Base-by-base conservation (phyloP, 139 green algal genomes). In the Deuterostichococcus epilithicus region DNA sequence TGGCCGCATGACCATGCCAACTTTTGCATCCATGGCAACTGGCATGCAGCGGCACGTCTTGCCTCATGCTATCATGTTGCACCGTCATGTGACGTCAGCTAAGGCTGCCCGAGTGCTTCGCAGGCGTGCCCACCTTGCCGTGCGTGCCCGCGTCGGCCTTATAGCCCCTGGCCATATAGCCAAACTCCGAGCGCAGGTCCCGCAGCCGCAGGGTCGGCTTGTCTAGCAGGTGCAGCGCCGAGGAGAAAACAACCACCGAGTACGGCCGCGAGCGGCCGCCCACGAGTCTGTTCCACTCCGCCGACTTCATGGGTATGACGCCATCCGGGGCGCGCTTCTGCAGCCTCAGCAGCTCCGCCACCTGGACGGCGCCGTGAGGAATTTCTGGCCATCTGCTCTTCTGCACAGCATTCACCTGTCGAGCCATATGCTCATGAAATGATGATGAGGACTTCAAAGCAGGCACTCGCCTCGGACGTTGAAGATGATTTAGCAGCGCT, bases 181-280 rank as follows among this genome's bases (percentile, higher is more conserved):
- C 79, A 70, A 83, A 91, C 34, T 86, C 80, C 33, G 76, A 23
- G 0, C 84, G 69, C 30, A 87, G 35, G 52, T 78, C 47, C 13
- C 70, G 42, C 65, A 91, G 78, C 32, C 82, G 59, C 33, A 88
- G 60, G 36, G 82, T 74, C 26, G 82, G 59, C 32, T 86, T 83
- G 63, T 86, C 80, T 28, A 79, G 60, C 36, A 90, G 74, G 68
- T 91, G 70, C 37, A 36, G 30, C 34, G 68, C 83, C 58, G 74
- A 76, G 10, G 80, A 82, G 38, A 92, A 79, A 1, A 91, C 47
- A 3, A 91, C 68, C 18, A 91, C 37, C 25, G 77, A 78, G 66
- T 89, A 92, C 10, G 84, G 75, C 1, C 88, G 78, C 3, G 52
- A 60, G 33, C 77, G 84, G 60, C 82, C 83, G 32, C 35, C 66